These are phyloP conservation scores for Yamadazyma tumulicola DNA, from an alignment of 805 yeast genomes.

Conservation along the genomic window DNA sequence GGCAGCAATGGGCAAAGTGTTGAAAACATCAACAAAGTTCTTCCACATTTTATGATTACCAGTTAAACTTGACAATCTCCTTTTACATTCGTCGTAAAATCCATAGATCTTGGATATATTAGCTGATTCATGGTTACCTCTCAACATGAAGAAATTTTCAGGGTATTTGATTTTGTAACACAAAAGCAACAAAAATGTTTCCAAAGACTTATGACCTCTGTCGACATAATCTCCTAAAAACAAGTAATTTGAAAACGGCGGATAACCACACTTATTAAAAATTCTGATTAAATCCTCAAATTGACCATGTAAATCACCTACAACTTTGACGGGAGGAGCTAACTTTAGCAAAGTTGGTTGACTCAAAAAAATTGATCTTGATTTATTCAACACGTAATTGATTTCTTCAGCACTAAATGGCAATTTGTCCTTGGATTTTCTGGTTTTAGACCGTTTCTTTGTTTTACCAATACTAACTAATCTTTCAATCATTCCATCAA, in stretches of 20 bases:
- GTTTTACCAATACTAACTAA: constrained; percentile 47
- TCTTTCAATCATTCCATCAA: constrained; percentile 62
- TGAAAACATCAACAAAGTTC: constrained; percentile 51
- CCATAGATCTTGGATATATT: constrained; percentile 59
- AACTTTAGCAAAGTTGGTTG: constrained; percentile 66
- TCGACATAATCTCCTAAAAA: constrained; percentile 61
- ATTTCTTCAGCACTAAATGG: constrained; percentile 52
- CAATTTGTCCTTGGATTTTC: constrained; percentile 41
- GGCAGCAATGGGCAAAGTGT: constrained; percentile 59
- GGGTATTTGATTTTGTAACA: constrained; percentile 58
- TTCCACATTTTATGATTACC: constrained; percentile 47
- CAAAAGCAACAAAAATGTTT: constrained; percentile 48
- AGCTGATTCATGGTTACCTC: constrained; percentile 60
- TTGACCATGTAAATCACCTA: constrained; percentile 80
- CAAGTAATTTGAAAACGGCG: constrained; percentile 53
- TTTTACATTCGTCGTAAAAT: constrained; percentile 58
- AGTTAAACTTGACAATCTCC: constrained; percentile 38
- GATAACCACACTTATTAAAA: constrained; percentile 57
- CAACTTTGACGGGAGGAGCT: constrained; percentile 78
- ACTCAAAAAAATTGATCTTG: constrained; percentile 55
- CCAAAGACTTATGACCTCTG: constrained; percentile 56
- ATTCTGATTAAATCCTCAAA: constrained; percentile 52
- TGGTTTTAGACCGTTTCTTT: constrained; percentile 22
- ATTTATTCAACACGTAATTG: constrained; percentile 52
- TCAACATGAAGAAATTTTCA: constrained; percentile 55